Base-by-base conservation (phyloP, 805 yeast genomes). In the Trichomonascus vanleenenianus region DNA sequence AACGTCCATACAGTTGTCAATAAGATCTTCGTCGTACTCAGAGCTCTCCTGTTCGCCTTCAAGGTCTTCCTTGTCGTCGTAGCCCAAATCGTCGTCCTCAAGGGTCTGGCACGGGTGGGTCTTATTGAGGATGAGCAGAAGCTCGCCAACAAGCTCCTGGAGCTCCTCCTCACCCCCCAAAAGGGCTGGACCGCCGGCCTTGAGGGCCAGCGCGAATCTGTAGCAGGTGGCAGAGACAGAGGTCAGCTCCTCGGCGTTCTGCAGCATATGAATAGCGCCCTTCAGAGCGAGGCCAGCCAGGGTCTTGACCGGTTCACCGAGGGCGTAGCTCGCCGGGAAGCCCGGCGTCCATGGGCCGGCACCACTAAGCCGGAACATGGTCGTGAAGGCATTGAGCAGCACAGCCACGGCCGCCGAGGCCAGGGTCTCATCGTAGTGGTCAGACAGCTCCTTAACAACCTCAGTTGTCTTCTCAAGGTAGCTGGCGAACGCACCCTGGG, bases 1-100 rank as follows among this genome's bases (percentile, higher is more conserved):
- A 20, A 87, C 88, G 64, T 93, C 98, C 56, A 86, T 71, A 36
- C 95, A 85, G 49, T 86, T 74, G 61, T 91, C 97, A 55, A 79
- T 79, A 50, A 93, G 73, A 55, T 87, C 73, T 18, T 88, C 85
- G 48, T 76, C 80, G 42, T 67, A 62, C 60, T 75, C 79, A 11
- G 64, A 51, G 39, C 49, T 57, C 47, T 58, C 70, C n/a, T 53
- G 60, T 45, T 71, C 77, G 32, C 75, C 73, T 55, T 72, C 79
- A 35, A 80, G 74, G 15, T 80, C 75, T 53, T 78, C 83, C 41
- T 63, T 61, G 48, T 71, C 83, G 34, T 56, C 67, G 47, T 69
- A 74, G 43, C 70, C 79, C 51, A 76, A 81, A 47, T 70, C 81
- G 49, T 78, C 84, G 48, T 74, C 83, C 54, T 83, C 93, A 55